Evolutionary conservation across 2,329 filamentous ascomycete genomes (phyloP), one percentile per base, ranked within the genome.

Genomic region (Penicillium vulpinum): DNA sequence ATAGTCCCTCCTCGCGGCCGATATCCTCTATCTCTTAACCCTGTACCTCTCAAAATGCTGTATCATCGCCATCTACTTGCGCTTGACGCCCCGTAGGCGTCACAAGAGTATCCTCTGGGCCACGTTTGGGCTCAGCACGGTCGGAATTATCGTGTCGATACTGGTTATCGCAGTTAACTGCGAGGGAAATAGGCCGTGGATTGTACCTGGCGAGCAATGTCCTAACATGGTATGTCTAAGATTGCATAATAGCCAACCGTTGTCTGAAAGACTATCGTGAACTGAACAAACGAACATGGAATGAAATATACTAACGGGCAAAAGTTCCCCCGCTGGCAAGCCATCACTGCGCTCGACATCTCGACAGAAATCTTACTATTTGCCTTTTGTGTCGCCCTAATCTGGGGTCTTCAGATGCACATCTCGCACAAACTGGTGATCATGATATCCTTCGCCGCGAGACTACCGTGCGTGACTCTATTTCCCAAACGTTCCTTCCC

Each of bases 31-130:
- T 16, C 26, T 50, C 3, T 11, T 50, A 5, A 50, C 47, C 9
- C n/a, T 50, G 1, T 50, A 50, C 24, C 47, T 50, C 24, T 50
- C 47, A 1, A 50, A 50, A 40, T 50, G 35, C 35, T 50, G 47
- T 18, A 21, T 50, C 8, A 29, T 50, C 5, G 47, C 47, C 24
- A 50, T 50, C 8, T 50, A 50, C 47, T 16, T 31, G 13, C 47
- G 47, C 8, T n/a, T 50, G 26, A 50, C 47, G 11, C 47, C 47
- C 5, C 36, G 47, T 13, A 29, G 11, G 35, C 47, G 22, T 11
- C 35, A 50, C 18, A 50, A 31, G n/a, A 40, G n/a, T 18, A 24
- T 50, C n/a, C 47, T 50, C 18, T 40, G 33, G 47, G 35, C 5
- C 5, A 31, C 47, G 2, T 40, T 39, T 8, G 47, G 24, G 8